Conservation (phyloP, 768 basidiomycete genomes). For the Phlegmacium glaucopus region DNA sequence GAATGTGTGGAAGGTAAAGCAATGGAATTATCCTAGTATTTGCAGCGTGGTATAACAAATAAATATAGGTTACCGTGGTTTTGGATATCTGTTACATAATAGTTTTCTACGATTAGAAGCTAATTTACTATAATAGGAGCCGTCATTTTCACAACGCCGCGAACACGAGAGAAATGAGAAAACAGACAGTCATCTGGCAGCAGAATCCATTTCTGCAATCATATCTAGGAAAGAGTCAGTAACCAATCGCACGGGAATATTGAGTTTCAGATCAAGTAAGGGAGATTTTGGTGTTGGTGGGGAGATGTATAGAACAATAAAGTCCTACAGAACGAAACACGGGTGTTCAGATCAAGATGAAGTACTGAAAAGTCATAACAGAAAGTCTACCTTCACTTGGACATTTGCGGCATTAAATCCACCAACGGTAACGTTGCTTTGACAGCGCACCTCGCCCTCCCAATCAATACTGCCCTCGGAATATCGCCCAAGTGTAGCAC, state of each 20-base stretch:
- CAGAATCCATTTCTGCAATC: constrained; percentile 12
- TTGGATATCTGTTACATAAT: no score
- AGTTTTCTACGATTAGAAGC: no score
- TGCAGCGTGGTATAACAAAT: no score
- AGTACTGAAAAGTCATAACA: neutral
- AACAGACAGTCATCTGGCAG: constrained; percentile 1
- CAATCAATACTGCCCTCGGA: constrained; percentile 51
- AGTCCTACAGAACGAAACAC: constrained; percentile 42
- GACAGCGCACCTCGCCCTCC: constrained; percentile 47
- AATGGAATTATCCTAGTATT: no score
- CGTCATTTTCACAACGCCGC: neutral
- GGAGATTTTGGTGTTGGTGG: constrained; percentile 34
- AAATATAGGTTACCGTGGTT: no score
- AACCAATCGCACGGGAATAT: constrained; percentile 53
- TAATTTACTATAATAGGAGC: no score
- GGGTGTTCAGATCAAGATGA: constrained; percentile 3
- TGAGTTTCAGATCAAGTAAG: constrained; percentile 36
- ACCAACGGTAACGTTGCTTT: constrained; percentile 36
- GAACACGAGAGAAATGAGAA: neutral
- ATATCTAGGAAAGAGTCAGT: constrained; percentile 50
- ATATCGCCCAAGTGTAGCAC: constrained; percentile 16
- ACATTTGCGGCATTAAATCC: constrained; percentile 46
- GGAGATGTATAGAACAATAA: constrained; percentile 46
- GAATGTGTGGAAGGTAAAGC: no score
- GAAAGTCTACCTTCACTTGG: constrained; percentile 34